Evolutionary conservation across 2,329 filamentous ascomycete genomes (phyloP).

Genomic region (Penicillium olsonii): DNA sequence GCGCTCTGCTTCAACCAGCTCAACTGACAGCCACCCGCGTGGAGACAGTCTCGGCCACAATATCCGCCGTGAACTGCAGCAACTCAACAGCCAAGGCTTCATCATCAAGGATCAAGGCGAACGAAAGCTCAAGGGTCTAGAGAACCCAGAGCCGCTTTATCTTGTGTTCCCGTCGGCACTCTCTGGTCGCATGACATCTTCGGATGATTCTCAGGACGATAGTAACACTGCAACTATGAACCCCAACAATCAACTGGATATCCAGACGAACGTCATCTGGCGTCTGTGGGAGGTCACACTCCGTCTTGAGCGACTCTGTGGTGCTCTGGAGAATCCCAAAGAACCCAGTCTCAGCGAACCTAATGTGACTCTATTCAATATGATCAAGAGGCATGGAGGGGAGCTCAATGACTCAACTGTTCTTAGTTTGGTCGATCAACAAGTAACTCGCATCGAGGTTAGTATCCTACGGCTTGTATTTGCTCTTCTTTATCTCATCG

Average conservation of each 20-base stretch:
- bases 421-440: constrained; percentile 87
- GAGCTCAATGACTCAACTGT: constrained; percentile 88
- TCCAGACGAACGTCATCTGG: constrained; percentile 87
- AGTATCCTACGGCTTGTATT: constrained; percentile 36
- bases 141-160: constrained; percentile 95
- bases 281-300: constrained; percentile 85
- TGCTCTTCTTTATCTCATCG: not conserved
- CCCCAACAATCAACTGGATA: constrained; percentile 66
- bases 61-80: constrained; percentile 84
- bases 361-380: constrained; percentile 79
- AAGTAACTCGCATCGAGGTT: constrained; percentile 95
- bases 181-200: constrained; percentile 63
- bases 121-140: constrained; percentile 90
- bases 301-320: constrained; percentile 90
- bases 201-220: constrained; percentile 51
- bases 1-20: constrained; percentile 65
- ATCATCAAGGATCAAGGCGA: constrained; percentile 96
- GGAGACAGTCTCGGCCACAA: constrained; percentile 73
- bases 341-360: constrained; percentile 69
- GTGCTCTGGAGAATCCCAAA: constrained; percentile 72
- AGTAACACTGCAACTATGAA: constrained; percentile 58
- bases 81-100: constrained; percentile 87
- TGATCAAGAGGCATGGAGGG: constrained; percentile 69
- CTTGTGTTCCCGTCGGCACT: constrained; percentile 91
- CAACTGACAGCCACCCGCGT: constrained; percentile 69